Base-by-base conservation (phyloP, 202 grass and related monocot genomes). In the Saccharum hybrid region DNA sequence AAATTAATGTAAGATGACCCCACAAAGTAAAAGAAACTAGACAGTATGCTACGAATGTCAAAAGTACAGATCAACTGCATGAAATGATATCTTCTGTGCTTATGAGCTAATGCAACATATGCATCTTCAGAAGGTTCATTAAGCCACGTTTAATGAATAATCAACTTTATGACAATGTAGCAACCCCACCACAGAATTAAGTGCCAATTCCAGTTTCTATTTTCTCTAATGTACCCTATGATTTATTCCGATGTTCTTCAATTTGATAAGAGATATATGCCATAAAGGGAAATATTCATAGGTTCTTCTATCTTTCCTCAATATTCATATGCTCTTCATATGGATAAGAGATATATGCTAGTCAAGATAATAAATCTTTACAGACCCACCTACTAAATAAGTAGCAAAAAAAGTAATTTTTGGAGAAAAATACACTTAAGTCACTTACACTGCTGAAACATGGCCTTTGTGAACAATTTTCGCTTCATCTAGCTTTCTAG, bases 381-480 rank as follows among this genome's bases (percentile, higher is more conserved):
- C n/a, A 65, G 26, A 19, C 8, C 84, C 74, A 52, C 52, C 59
- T 71, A 37, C 23, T 76, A 63, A 37, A 64, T 3, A 57, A 74
- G 10, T 2, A 26, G 23, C 28, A 88, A 14, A 84, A 8, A 36
- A 63, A 3, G 60, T 36, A 61, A 42, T n/a, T 38, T 19, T 79
- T n/a, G 34, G 33, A 49, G 38, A 37, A 54, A 70, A 71, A 75
- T 76, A 59, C 56, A 93, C 96, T 93, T 86, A 98, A n/a, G n/a
- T n/a, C n/a, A n/a, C n/a, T n/a, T n/a, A n/a, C 92, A 98, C 91
- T 68, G 96, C 92, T 82, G 96, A 98, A 88, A 98, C 96, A 91
- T 98, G 96, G 52, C 94, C 96, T 68, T 89, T 98, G 77, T 98
- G 96, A 82, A 96, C 96, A 76, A 96, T 67, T 88, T 88, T 98